Conservation (phyloP, 1,284 basidiomycete species). For the Laetiporus sulphureus region DNA sequence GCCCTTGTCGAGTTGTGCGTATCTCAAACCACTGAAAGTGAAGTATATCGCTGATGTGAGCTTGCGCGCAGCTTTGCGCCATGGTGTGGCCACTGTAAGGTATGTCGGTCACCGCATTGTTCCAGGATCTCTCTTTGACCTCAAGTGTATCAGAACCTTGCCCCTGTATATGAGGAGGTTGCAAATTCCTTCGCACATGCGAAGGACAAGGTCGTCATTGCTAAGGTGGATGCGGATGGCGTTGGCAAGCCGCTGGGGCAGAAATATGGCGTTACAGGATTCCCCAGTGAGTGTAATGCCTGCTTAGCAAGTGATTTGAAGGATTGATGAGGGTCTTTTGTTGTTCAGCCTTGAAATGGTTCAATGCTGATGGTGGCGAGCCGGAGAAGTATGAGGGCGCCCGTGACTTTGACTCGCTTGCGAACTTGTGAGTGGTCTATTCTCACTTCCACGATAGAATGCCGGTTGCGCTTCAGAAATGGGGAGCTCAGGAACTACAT, state of each 20-base stretch:
- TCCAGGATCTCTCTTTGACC: no score
- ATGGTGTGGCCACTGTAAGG: slow-evolving; percentile 87
- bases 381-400: slow-evolving; percentile 71
- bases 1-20: slow-evolving; percentile 88
- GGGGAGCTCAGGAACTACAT: background rate
- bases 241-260: slow-evolving; percentile 67
- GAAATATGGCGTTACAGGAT: slow-evolving; percentile 78
- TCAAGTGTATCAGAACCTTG: slow-evolving; percentile 58
- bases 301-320: background rate
- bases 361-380: slow-evolving; percentile 58
- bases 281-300: slow-evolving; percentile 61
- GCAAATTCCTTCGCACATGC: slow-evolving; percentile 77
- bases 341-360: slow-evolving; percentile 82
- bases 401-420: slow-evolving; percentile 78
- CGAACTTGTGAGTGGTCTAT: slow-evolving; percentile 57
- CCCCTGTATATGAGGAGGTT: slow-evolving; percentile 83
- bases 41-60: no score
- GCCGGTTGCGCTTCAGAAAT: background rate
- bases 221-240: slow-evolving; percentile 92
- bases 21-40: slow-evolving; percentile 3
- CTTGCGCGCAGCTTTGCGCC: slow-evolving; percentile 58
- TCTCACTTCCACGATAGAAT: background rate
- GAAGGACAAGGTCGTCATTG: slow-evolving; percentile 81
- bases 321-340: slow-evolving; percentile 3
- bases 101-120: slow-evolving; percentile 24